Base-by-base conservation (phyloP, 2,329 filamentous ascomycete genomes). In the Colletotrichum sp. region DNA sequence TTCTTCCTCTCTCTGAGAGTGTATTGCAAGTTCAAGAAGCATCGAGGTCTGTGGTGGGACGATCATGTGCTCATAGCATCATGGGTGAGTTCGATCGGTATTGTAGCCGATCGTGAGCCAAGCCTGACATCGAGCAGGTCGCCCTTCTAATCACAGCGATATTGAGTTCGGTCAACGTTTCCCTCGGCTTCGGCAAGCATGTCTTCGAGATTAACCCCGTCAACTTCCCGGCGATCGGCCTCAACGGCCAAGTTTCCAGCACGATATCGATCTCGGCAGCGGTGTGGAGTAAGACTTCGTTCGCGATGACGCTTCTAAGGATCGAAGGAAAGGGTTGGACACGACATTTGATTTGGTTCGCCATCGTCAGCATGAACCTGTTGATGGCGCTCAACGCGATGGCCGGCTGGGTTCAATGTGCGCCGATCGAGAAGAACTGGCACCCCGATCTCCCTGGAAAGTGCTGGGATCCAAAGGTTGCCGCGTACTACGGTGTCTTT, bases 251-350 rank as follows among this genome's bases (percentile, higher is more conserved):
- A 32, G 70, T 83, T 6, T 78, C 79, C 6, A 82, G 80, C 4
- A 70, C 78, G 6, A 82, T 83, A 58, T 83, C 82, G 10, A 81
- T 85, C n/a, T 76, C 82, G 18, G 81, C 84, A 2, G 84, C 84
- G 6, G 79, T 83, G 1, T 80, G 79, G 70, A 84, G 83, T 75
- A 86, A 86, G 73, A 83, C 84, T 0, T 85, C 84, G 0, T 84
- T 86, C 70, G 83, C 83, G 12, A 78, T 85, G n/a, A 85, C 84
- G 1, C 76, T 85, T 5, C 79, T 85, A 26, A 79, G 83, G 6
- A 80, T 85, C 36, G 77, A 80, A 6, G 60, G 71, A 77, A 82
- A 83, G 72, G 70, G 75, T 16, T 79, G 77, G 78, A 78, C 76
- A 55, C 66, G 75, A 24, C 79, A 78, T 76, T 24, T 84, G 55